These are phyloP conservation scores for Pelargonium nanum DNA, from an alignment of 345 rosid species.

Conservation along the genomic window DNA sequence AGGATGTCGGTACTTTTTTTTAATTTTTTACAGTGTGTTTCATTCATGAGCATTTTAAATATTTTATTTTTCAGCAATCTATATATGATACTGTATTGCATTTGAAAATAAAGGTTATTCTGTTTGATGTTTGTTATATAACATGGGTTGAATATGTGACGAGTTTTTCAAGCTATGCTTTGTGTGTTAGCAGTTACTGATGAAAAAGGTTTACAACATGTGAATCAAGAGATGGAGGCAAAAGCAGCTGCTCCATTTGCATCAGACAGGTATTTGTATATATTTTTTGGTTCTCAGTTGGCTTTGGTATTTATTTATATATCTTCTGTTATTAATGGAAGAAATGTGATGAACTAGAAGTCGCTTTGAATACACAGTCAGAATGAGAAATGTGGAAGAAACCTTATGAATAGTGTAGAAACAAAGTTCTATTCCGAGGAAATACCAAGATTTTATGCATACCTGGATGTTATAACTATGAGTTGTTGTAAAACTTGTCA, in stretches of 20 bases:
- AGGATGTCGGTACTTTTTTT: conserved; percentile 99
- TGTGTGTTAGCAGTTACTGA: conserved; percentile 57
- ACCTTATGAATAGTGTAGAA: background rate
- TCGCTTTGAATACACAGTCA: background rate
- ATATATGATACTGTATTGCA: conserved; percentile 5
- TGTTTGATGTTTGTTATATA: conserved; percentile 8
- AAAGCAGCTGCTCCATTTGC: conserved; percentile 51
- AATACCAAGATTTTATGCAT: too few relatives aligned
- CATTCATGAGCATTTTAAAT: conserved; percentile 11
- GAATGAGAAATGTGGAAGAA: background rate
- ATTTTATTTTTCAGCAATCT: conserved; percentile 6
- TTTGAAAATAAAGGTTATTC: conserved; percentile 11
- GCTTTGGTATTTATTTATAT: background rate
- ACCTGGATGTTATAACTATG: too few relatives aligned
- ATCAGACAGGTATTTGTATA: conserved; percentile 33
- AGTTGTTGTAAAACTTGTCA: background rate
- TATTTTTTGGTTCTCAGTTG: background rate
- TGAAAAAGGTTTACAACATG: conserved; percentile 80
- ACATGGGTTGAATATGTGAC: conserved; percentile 1
- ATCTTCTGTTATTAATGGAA: background rate
- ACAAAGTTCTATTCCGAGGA: too few relatives aligned
- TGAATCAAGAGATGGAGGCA: conserved; percentile 73
- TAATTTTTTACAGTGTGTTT: conserved; percentile 15
- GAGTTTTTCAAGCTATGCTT: conserved; percentile 18
- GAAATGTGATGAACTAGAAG: background rate